phyloP scores from a whole-genome alignment of 2,329 filamentous ascomycete genomes.

The Cercospora nicotianae region DNA sequence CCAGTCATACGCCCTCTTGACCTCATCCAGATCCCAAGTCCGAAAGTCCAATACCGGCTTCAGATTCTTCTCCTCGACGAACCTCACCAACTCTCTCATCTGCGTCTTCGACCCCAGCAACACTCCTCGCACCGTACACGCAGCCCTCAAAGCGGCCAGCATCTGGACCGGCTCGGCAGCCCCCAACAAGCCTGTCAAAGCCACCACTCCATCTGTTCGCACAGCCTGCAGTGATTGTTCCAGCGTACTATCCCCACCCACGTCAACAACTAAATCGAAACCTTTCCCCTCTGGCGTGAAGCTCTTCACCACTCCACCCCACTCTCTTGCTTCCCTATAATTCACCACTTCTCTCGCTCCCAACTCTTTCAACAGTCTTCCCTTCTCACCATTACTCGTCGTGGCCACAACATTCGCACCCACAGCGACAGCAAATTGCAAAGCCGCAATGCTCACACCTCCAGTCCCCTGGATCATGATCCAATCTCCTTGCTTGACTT shows the following conservation, averaged over 20 bases:
- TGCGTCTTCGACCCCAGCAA: constrained; percentile 24
- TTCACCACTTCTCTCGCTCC: constrained; percentile 57
- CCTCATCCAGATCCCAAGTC: constrained; percentile 39
- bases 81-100: constrained; percentile 23
- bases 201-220: constrained; percentile 41
- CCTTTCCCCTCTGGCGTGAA: constrained; percentile 50
- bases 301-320: constrained; percentile 52
- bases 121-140: constrained; percentile 25
- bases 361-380: constrained; percentile 36
- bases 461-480: constrained; percentile 67
- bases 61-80: constrained; percentile 26
- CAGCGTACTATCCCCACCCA: background rate
- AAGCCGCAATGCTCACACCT: constrained; percentile 63
- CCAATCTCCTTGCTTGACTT: constrained; percentile 35
- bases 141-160: constrained; percentile 17
- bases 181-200: constrained; percentile 21
- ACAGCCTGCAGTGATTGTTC: constrained; percentile 24
- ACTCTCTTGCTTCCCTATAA: constrained; percentile 51
- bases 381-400: constrained; percentile 52
- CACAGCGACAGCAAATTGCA: constrained; percentile 55
- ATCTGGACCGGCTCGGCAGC: constrained; percentile 20
- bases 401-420: constrained; percentile 58
- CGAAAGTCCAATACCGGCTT: constrained; percentile 39
- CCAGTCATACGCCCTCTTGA: constrained; percentile 35
- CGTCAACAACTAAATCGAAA: constrained; percentile 50